phyloP scores from a whole-genome alignment of 2,329 filamentous ascomycete species.

The Pestalotiopsis sp. region DNA sequence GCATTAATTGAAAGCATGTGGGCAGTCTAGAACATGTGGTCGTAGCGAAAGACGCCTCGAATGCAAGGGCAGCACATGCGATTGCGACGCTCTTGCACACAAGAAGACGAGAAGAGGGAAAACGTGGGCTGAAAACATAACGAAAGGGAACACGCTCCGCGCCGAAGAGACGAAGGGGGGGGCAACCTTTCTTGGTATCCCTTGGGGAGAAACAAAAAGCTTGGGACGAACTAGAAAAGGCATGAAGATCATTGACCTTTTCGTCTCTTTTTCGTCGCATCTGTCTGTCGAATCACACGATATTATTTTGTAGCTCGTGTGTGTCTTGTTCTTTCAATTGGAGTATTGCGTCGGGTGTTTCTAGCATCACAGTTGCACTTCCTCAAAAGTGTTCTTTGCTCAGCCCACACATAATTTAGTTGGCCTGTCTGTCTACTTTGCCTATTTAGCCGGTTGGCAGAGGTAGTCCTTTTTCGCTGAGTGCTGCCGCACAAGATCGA shows the following conservation, averaged over 20 bases:
- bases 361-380: not conserved
- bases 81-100: not conserved
- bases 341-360: not conserved
- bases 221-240: conserved; percentile 7
- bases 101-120: not conserved
- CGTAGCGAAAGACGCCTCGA: not conserved
- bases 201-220: not conserved
- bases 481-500: not conserved
- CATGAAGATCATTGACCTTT: conserved; percentile 7
- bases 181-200: not conserved
- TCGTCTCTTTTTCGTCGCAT: not conserved
- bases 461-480: not conserved
- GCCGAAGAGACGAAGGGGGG: not conserved
- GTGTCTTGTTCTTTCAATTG: not conserved
- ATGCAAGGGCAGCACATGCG: not conserved
- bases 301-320: not conserved
- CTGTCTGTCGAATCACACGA: not conserved
- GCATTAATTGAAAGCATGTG: conserved; percentile 12
- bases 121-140: not conserved
- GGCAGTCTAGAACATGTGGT: conserved; percentile 8
- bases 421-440: not conserved
- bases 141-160: not conserved
- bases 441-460: not conserved
- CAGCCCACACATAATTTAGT: not conserved
- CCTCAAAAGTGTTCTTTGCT: not conserved